A percentile compares a stretch with the other conserved stretches of the same genome.
Conservation (phyloP, 1,139 yeast genomes). For the Hyphopichia wangnamkhiaoensis region DNA sequence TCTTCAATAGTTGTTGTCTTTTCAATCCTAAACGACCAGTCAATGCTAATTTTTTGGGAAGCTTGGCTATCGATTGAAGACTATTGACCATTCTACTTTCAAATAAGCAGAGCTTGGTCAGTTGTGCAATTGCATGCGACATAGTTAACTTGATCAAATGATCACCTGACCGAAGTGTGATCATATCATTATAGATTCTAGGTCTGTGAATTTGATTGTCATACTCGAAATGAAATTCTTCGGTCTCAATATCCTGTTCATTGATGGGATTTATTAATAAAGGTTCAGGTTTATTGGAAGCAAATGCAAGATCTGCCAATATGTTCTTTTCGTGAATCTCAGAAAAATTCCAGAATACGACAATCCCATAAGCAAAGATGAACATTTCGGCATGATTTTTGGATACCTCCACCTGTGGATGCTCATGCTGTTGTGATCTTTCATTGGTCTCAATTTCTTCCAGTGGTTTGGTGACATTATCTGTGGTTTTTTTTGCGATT, state of each 20-base stretch:
- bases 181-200: slow-evolving; percentile 90
- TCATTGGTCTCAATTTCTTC: slow-evolving; percentile 10
- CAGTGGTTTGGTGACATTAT: slow-evolving; percentile 19
- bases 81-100: slow-evolving; percentile 89
- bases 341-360: slow-evolving; percentile 95
- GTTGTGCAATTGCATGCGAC: slow-evolving; percentile 97
- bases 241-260: slow-evolving; percentile 92
- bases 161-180: slow-evolving; percentile 86
- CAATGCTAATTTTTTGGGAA: slow-evolving; percentile 86
- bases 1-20: slow-evolving; percentile 76
- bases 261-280: slow-evolving; percentile 74
- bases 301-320: slow-evolving; percentile 88
- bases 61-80: slow-evolving; percentile 78
- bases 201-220: slow-evolving; percentile 81
- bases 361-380: slow-evolving; percentile 87
- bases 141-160: slow-evolving; percentile 89
- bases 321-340: slow-evolving; percentile 91
- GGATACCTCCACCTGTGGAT: slow-evolving; percentile 46
- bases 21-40: slow-evolving; percentile 84
- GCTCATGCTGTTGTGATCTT: slow-evolving; percentile 2
- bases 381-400: slow-evolving; percentile 89
- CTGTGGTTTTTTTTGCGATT: slow-evolving; percentile 14
- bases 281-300: slow-evolving; percentile 46
- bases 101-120: slow-evolving; percentile 85
- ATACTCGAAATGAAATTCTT: slow-evolving; percentile 91